Conservation (phyloP, 2,329 filamentous ascomycete species). For the Helicocarpus griseus region DNA sequence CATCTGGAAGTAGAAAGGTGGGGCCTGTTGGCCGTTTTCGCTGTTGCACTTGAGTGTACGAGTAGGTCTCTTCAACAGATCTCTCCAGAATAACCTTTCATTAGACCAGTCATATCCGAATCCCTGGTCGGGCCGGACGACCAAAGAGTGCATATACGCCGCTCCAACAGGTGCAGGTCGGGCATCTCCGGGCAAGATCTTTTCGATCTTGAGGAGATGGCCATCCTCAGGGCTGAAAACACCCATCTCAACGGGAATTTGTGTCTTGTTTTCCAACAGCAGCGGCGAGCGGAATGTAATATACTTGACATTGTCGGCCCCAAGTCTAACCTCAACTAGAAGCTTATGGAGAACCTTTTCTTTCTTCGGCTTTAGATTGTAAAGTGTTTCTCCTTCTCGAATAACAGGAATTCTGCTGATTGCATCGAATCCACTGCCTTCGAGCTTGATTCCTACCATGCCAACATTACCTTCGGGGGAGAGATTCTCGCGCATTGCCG, state of each 20-base stretch:
- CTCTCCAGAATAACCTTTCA: conserved; percentile 85
- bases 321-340: conserved; percentile 82
- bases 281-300: conserved; percentile 90
- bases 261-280: conserved; percentile 88
- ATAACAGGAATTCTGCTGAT: conserved; percentile 82
- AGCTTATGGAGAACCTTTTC: conserved; percentile 79
- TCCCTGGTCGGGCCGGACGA: conserved; percentile 85
- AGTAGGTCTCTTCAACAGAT: conserved; percentile 74
- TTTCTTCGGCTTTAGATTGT: conserved; percentile 77
- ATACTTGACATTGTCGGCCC: conserved; percentile 94
- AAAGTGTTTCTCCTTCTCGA: conserved; percentile 87
- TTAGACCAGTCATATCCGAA: conserved; percentile 95
- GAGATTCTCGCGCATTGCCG: conserved; percentile 88
- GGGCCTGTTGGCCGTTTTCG: conserved; percentile 59
- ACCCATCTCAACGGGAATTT: conserved; percentile 89
- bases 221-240: conserved; percentile 81
- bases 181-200: conserved; percentile 84
- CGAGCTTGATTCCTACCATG: conserved; percentile 70
- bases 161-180: conserved; percentile 87
- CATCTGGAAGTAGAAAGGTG: conserved; percentile 93
- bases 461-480: conserved; percentile 73
- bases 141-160: conserved; percentile 75
- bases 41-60: conserved; percentile 81
- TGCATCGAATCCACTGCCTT: conserved; percentile 88
- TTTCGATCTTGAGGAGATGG: conserved; percentile 92